These are phyloP conservation scores for Yarrowia osloensis DNA, from an alignment of 805 yeast species.

Conservation along the genomic window DNA sequence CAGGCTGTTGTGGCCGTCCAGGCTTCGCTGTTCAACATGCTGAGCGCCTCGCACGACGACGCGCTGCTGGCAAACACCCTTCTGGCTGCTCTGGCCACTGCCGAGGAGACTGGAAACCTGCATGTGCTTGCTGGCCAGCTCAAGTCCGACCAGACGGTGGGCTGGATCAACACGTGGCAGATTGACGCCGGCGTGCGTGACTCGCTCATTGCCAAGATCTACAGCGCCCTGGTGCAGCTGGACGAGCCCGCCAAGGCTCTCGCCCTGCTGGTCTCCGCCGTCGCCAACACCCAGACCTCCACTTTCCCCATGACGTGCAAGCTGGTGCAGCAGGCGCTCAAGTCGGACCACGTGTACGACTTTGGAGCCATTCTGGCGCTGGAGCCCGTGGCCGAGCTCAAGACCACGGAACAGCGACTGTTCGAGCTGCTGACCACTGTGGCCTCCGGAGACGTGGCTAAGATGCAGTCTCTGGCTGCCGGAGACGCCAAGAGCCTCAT, in stretches of 20 bases:
- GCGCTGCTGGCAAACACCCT: constrained; percentile 42
- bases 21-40: constrained; percentile 46
- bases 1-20: constrained; percentile 42
- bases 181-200: constrained; percentile 37
- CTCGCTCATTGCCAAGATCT: constrained; percentile 38
- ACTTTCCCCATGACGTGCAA: constrained; percentile 35
- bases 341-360: constrained; percentile 37
- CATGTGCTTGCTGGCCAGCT: constrained; percentile 45
- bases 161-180: constrained; percentile 46
- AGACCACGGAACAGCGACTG: constrained; percentile 35
- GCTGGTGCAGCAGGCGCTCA: constrained; percentile 38
- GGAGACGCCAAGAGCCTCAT: constrained; percentile 30
- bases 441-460: constrained; percentile 40
- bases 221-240: constrained; percentile 34
- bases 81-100: constrained; percentile 41
- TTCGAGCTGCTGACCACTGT: constrained; percentile 39
- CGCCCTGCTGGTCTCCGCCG: constrained; percentile 34
- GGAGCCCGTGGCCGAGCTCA: constrained; percentile 39
- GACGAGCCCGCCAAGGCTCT: constrained; percentile 37
- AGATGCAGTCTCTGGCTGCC: constrained; percentile 28
- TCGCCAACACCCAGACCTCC: constrained; percentile 27
- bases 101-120: constrained; percentile 42
- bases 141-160: constrained; percentile 39
- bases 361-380: constrained; percentile 41
- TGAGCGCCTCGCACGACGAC: constrained; percentile 37